phyloP scores from a whole-genome alignment of 2,329 filamentous ascomycete genomes.

The Colletotrichum sp. region DNA sequence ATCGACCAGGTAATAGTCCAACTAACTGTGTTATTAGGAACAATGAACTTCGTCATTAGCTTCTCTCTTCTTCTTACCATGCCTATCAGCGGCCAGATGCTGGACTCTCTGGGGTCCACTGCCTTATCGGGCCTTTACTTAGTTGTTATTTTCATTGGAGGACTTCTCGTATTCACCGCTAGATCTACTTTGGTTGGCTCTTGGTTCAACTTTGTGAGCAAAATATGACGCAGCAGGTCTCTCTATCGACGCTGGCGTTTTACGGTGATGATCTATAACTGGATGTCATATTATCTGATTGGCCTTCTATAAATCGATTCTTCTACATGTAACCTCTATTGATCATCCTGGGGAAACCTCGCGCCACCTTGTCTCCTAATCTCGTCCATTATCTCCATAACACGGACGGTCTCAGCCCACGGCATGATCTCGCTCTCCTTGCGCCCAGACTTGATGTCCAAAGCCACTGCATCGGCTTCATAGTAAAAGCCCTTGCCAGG shows the following conservation, averaged over 20 bases:
- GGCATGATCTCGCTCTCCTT: conserved; percentile 47
- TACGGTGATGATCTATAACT: not conserved
- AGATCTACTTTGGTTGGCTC: conserved; percentile 3
- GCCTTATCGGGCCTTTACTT: conserved; percentile 50
- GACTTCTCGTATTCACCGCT: conserved; percentile 30
- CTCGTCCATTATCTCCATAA: conserved; percentile 53
- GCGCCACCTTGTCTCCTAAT: conserved; percentile 39
- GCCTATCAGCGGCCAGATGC: conserved; percentile 48
- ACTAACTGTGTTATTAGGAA: conserved; percentile 21
- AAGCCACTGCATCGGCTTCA: conserved; percentile 49
- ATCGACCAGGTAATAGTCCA: not conserved
- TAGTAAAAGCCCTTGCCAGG: conserved; percentile 45
- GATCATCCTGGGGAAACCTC: conserved; percentile 29
- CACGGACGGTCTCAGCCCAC: conserved; percentile 48
- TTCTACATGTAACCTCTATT: not conserved
- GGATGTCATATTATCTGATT: not conserved
- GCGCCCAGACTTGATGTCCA: conserved; percentile 41
- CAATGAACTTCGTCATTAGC: conserved; percentile 49
- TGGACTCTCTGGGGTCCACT: conserved; percentile 47
- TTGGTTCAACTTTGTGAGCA: not conserved
- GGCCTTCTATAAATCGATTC: not conserved
- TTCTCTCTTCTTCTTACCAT: conserved; percentile 50
- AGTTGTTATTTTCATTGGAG: conserved; percentile 41
- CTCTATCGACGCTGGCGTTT: not conserved
- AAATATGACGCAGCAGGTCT: not conserved